Evolutionary conservation across 2,329 filamentous ascomycete genomes (phyloP).

Genomic region (Lecanicillium sp.): DNA sequence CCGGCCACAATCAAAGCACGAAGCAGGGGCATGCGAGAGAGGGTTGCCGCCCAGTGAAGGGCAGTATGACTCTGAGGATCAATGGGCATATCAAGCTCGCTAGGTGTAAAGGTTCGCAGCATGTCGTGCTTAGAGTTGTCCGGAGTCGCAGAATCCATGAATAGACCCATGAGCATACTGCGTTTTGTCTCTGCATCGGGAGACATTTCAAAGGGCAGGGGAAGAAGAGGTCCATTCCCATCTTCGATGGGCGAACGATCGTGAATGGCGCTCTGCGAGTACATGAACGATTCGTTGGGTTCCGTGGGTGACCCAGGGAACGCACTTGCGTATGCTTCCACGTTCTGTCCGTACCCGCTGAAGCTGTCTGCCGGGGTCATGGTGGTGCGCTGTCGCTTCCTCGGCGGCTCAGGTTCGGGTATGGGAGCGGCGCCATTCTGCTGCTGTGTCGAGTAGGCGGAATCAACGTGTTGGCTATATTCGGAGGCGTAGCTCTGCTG

Average conservation of each 20-base stretch:
- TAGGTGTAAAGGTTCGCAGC: constrained; percentile 64
- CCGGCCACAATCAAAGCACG: constrained; percentile 75
- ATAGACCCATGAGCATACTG: constrained; percentile 72
- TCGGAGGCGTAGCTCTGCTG: constrained; percentile 79
- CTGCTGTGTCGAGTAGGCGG: constrained; percentile 58
- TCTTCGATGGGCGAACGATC: constrained; percentile 38
- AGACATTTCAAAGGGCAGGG: constrained; percentile 53
- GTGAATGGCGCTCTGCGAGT: constrained; percentile 43
- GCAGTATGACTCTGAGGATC: constrained; percentile 85
- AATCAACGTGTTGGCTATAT: constrained; percentile 65
- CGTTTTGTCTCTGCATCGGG: constrained; percentile 72
- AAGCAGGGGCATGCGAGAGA: constrained; percentile 77
- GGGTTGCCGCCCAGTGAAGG: constrained; percentile 90
- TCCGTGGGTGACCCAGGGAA: constrained; percentile 70
- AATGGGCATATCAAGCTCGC: constrained; percentile 87
- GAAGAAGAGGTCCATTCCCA: constrained; percentile 54
- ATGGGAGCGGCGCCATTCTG: constrained; percentile 26
- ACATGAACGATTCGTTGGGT: constrained; percentile 71
- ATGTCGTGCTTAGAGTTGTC: constrained; percentile 71
- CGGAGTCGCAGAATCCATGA: constrained; percentile 63
- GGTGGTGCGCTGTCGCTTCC: constrained; percentile 63
- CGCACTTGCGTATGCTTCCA: constrained; percentile 37
- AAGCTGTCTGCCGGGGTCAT: constrained; percentile 52
- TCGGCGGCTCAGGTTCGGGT: constrained; percentile 64
- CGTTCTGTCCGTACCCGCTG: constrained; percentile 41